Evolutionary conservation across 2,329 filamentous ascomycete species (phyloP).

Genomic region (Xylariaceae sp.): DNA sequence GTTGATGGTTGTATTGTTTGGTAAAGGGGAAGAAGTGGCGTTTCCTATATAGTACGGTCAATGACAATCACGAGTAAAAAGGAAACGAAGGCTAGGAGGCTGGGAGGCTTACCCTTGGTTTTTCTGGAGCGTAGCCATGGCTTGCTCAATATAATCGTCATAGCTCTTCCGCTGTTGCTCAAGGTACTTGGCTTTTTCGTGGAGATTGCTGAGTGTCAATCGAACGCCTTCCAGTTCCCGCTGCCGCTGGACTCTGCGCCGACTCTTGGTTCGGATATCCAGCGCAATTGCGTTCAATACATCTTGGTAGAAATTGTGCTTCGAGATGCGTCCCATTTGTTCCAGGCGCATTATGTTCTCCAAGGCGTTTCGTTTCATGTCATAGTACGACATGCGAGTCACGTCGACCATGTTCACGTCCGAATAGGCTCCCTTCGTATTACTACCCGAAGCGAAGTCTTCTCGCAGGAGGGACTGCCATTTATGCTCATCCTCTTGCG

Average conservation of each 20-base stretch:
- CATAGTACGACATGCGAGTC: conserved; percentile 85
- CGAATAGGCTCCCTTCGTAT: conserved; percentile 85
- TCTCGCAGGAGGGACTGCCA: conserved; percentile 84
- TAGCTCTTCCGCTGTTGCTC: conserved; percentile 97
- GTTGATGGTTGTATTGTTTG: conserved; percentile 98
- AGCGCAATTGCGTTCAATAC: conserved; percentile 96
- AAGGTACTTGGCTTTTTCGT: conserved; percentile 88
- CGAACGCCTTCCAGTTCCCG: conserved; percentile 86
- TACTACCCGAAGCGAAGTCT: conserved; percentile 73
- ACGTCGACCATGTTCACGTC: conserved; percentile 88
- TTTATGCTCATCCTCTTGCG: conserved; percentile 83
- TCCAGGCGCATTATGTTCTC: conserved; percentile 94
- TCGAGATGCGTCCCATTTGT: conserved; percentile 84
- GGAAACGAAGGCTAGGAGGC: not conserved
- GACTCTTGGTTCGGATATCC: conserved; percentile 96
- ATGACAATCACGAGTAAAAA: not conserved
- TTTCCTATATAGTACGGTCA: conserved; percentile 9
- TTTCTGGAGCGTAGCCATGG: conserved; percentile 95
- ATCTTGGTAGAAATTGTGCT: conserved; percentile 93
- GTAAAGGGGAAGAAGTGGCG: conserved; percentile 76
- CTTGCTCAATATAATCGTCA: conserved; percentile 98
- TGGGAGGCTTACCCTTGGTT: conserved; percentile 76
- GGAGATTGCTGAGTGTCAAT: conserved; percentile 74
- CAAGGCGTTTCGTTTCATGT: conserved; percentile 89
- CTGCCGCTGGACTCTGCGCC: conserved; percentile 87